phyloP scores from a whole-genome alignment of 768 basidiomycete genomes.

The Russula sp. region DNA sequence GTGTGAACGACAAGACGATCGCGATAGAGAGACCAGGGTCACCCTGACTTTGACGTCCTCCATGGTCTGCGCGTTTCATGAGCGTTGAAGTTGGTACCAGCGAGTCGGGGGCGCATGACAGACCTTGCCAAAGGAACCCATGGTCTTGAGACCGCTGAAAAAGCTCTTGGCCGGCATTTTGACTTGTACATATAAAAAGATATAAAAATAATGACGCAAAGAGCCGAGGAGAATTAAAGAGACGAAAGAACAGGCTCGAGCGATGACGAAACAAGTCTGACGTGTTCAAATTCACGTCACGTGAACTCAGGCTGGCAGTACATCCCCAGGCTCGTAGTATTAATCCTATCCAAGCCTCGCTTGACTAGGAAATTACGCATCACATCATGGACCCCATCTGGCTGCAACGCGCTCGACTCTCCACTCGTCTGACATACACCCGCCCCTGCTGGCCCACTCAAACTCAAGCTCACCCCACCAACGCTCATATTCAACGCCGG shows the following conservation, averaged over 20 bases:
- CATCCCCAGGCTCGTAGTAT: too few relatives aligned
- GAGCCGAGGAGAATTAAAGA: background rate
- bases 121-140: constrained; percentile 99
- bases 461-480: constrained; percentile 85
- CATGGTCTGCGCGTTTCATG: constrained; percentile 59
- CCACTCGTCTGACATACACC: constrained; percentile 82
- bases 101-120: constrained; percentile 21
- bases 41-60: constrained; percentile 99
- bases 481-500: constrained; percentile 88
- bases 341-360: constrained; percentile 64
- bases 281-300: too few relatives aligned
- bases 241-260: too few relatives aligned
- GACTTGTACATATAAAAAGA: constrained; percentile 12
- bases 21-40: constrained; percentile 80
- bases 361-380: constrained; percentile 82
- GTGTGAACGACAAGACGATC: constrained; percentile 86
- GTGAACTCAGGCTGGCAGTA: too few relatives aligned
- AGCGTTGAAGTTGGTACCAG: background rate
- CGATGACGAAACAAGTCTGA: too few relatives aligned
- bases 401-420: constrained; percentile 62
- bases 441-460: constrained; percentile 80
- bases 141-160: constrained; percentile 73
- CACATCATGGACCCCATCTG: constrained; percentile 86
- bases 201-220: too few relatives aligned
- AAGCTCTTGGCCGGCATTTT: constrained; percentile 68